Evolutionary conservation across 306 rosid species (phyloP).

Genomic region (Cucurbita maxima): DNA sequence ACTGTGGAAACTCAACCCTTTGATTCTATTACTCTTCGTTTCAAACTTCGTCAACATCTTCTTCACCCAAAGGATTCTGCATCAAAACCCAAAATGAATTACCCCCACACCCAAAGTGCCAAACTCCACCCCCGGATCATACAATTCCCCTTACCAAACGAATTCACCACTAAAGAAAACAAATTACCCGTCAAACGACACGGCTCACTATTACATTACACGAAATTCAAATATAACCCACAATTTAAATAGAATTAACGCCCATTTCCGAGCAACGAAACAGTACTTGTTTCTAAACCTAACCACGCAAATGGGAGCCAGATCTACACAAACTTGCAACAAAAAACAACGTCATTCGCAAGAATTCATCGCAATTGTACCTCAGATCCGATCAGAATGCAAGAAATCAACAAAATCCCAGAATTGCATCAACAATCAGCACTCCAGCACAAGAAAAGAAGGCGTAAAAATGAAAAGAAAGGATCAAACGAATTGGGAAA

Average conservation of each 20-base stretch:
- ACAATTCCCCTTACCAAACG: not conserved
- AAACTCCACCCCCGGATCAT: not conserved
- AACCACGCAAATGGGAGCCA: not conserved
- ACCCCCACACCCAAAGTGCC: not conserved
- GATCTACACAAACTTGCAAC: slow-evolving; percentile 12
- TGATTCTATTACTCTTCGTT: slow-evolving; percentile 91
- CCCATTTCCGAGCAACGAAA: too few relatives aligned
- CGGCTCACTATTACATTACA: too few relatives aligned
- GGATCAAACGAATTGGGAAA: not conserved
- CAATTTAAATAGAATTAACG: too few relatives aligned
- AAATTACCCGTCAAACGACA: not conserved
- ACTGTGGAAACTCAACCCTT: slow-evolving; percentile 88
- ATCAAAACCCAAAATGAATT: slow-evolving; percentile 7
- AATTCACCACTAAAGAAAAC: not conserved
- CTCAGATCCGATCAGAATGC: slow-evolving; percentile 31
- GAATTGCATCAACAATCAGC: slow-evolving; percentile 16
- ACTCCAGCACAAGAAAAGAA: not conserved
- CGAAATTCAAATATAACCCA: too few relatives aligned
- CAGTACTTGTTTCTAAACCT: not conserved
- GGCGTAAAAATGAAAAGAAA: not conserved
- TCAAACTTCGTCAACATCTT: slow-evolving; percentile 93
- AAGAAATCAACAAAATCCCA: slow-evolving; percentile 8
- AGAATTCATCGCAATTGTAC: slow-evolving; percentile 9
- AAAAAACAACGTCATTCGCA: not conserved
- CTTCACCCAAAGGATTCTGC: slow-evolving; percentile 17